These are phyloP conservation scores for Ephemerocybe angulata DNA, from an alignment of 768 basidiomycete species.

Conservation along the genomic window DNA sequence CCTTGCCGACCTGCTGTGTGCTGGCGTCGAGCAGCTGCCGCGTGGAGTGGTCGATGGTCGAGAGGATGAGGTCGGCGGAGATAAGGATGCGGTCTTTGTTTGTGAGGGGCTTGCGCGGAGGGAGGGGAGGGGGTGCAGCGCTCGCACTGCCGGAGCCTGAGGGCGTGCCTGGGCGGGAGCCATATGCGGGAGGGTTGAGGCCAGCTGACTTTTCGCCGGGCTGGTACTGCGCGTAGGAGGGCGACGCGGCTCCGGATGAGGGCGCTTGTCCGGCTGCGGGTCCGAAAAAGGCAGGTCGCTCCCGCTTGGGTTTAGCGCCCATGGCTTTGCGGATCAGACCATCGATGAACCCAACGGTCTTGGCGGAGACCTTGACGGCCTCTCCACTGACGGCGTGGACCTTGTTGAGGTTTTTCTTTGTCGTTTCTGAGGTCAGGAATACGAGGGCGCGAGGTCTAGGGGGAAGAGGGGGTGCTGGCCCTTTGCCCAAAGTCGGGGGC, in stretches of 20 bases:
- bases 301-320: slow-evolving; percentile 40
- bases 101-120: slow-evolving; percentile 25
- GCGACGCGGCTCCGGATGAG: slow-evolving; percentile 4
- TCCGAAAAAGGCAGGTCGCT: slow-evolving; percentile 17
- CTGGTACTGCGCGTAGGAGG: neutral
- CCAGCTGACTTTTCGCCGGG: slow-evolving; percentile 5
- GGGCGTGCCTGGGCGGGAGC: slow-evolving; percentile 20
- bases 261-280: slow-evolving; percentile 11
- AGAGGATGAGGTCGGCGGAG: slow-evolving; percentile 62
- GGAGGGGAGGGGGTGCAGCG: slow-evolving; percentile 32
- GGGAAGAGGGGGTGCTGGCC: slow-evolving; percentile 28
- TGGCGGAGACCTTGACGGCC: slow-evolving; percentile 62
- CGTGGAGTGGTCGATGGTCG: slow-evolving; percentile 59
- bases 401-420: slow-evolving; percentile 52
- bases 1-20: slow-evolving; percentile 43
- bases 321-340: slow-evolving; percentile 54
- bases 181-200: slow-evolving; percentile 7
- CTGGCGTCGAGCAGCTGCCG: slow-evolving; percentile 50
- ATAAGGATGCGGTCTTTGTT: slow-evolving; percentile 50
- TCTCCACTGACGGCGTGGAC: slow-evolving; percentile 64
- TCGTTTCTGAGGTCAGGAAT: slow-evolving; percentile 57
- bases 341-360: slow-evolving; percentile 61
- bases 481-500: slow-evolving; percentile 5
- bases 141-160: slow-evolving; percentile 28
- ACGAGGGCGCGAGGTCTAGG: slow-evolving; percentile 46